Evolutionary conservation across 495 filamentous ascomycete genomes (phyloP), one percentile per base, ranked within the genome.

Genomic region (Trichocladium antarcticum): DNA sequence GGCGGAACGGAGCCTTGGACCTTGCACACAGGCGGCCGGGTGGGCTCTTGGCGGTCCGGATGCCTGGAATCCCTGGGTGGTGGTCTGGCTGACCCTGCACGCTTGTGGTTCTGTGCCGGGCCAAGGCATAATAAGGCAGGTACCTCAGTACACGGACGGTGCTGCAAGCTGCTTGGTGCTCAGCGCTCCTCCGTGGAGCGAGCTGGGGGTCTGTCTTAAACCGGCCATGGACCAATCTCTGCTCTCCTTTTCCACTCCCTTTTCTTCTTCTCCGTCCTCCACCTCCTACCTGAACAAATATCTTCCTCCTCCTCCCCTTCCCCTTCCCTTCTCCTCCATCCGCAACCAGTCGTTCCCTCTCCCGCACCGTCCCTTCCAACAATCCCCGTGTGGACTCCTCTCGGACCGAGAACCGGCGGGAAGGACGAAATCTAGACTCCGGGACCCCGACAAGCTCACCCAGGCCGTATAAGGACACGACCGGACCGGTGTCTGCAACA

Each of bases 201-300:
- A 59, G 49, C 58, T 58, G 62, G 62, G 62, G 62, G 54, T 65
- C 57, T 71, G 71, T 72, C 68, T 74, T 74, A 72, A 73, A 70
- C 61, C 63, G 67, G 62, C 70, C 67, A 60, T 67, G 62, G 65
- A 67, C 68, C 69, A 72, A 67, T 65, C 62, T 65, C 60, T 65
- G 60, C 57, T 29, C 53, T 51, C 70, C 64, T 67, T 60, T 64
- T 73, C 68, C 70, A 68, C 65, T 72, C 70, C 70, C 68, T 68
- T 68, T 73, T 67, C 68, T 70, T 74, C 71, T 71, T 61, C 67
- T 66, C 60, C 67, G 68, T 72, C 73, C 66, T 71, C 76, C 70
- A 72, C 76, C 70, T 73, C 67, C 74, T 68, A 70, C 73, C 74
- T 66, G 65, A 74, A 66, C 65, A 66, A 71, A 73, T 70, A 72